Evolutionary conservation across 1,139 yeast species (phyloP).

Genomic region (Sugiyamaella pinicola): DNA sequence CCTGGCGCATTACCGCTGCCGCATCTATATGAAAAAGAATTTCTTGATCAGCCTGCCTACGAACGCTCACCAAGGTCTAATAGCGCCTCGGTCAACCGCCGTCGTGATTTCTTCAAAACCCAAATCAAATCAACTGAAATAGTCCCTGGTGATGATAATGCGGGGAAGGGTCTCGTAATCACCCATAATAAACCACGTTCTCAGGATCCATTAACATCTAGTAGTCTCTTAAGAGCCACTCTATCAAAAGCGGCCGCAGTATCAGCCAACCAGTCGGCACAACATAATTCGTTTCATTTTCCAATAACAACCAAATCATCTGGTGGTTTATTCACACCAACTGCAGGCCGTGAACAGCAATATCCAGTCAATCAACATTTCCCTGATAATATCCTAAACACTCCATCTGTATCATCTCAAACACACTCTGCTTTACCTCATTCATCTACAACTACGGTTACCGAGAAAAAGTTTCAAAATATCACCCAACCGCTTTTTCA

Average conservation of each 20-base stretch:
- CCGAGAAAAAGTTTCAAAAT: conserved; percentile 1
- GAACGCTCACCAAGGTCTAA: conserved; percentile 16
- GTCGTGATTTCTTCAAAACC: neutral
- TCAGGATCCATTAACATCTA: conserved; percentile 6
- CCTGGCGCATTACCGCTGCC: conserved; percentile 4
- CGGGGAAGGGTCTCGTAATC: no score
- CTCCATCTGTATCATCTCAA: neutral
- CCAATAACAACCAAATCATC: conserved; percentile 18
- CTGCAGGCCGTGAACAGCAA: conserved; percentile 8
- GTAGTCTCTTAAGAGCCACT: conserved; percentile 8
- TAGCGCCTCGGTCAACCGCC: neutral
- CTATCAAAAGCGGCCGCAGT: conserved; percentile 5
- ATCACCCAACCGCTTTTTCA: conserved; percentile 9
- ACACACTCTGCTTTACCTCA: neutral
- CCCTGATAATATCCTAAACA: neutral
- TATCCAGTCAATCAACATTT: no score
- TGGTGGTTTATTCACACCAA: conserved; percentile 26
- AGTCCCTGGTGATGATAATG: neutral
- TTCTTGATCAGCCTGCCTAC: conserved; percentile 17
- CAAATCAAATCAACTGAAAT: conserved; percentile 10
- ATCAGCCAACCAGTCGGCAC: neutral
- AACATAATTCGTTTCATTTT: neutral
- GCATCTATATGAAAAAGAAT: conserved; percentile 6
- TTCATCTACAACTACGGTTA: neutral
- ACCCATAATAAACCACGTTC: neutral